Evolutionary conservation across 164 flowering plant species (phyloP), one percentile per base, ranked within the genome.

Genomic region (Chimonanthus salicifolius): DNA sequence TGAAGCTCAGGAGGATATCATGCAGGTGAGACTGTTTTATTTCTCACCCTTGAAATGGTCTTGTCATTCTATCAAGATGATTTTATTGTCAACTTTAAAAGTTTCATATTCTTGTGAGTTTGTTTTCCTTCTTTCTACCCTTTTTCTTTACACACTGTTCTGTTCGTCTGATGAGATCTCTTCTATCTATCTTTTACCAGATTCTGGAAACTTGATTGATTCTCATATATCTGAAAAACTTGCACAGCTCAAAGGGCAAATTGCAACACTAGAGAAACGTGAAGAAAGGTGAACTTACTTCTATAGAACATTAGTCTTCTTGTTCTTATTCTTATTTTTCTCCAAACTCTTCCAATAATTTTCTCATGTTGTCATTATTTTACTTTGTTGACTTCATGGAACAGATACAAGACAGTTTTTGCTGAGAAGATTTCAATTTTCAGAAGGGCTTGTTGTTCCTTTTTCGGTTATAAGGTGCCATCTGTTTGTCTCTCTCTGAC

Each of bases 401-500:
- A 82, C 92, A 96, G 99, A 78, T 96, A 96, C 86, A 96, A 89
- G 82, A 85, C 94, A 67, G 99, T 96, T 64, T 96, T 96, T 84
- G 95, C 95, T 0, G 99, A 96, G 83, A 89, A 85, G 82, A 96
- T 94, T 65, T 94, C 98, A 71, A 97, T 96, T 47, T 96, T 96
- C 78, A 82, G 99, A 84, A 88, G 91, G 84, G 99, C 99, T n/a
- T 94, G 99, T 74, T 94, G 99, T 74, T 94, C 91, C 44, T 94
- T 96, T 74, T 96, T 96, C 81, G 98, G 99, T 76, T 96, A 96
- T 84, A 93, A 94, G 98, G 99, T 96, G 83, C 49, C 13, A 33
- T 54, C 47, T 64, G 44, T 64, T 62, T 1, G 4, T 16, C 47
- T 10, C 50, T 58, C 67, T 43, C 50, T 54, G n/a, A 6, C 60